phyloP scores from a whole-genome alignment of 108 stramenopile species.

The Pseudonitzschia delicatissima region DNA sequence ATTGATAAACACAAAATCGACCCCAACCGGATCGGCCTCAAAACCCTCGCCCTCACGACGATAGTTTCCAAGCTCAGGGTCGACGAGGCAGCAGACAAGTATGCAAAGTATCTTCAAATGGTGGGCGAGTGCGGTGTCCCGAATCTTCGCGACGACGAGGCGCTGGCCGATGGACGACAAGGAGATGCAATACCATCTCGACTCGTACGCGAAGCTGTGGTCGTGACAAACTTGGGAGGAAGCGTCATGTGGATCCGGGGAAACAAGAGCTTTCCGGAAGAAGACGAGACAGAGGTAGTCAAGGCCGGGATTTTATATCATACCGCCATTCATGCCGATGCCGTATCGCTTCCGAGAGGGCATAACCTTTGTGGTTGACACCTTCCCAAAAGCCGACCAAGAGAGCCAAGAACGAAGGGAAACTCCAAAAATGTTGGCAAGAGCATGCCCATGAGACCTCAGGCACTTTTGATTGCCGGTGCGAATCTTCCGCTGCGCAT shows the following conservation, averaged over 20 bases:
- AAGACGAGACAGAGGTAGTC: constrained; percentile 7
- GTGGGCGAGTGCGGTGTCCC: background rate
- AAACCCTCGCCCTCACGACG: constrained; percentile 22
- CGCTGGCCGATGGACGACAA: background rate
- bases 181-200: constrained; percentile 7
- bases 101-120: constrained; percentile 9
- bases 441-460: constrained; percentile 34
- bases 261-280: background rate
- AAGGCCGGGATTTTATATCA: constrained; percentile 24
- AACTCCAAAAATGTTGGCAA: constrained; percentile 31
- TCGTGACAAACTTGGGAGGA: background rate
- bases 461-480: constrained; percentile 32
- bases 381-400: background rate
- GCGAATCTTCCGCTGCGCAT: constrained; percentile 16
- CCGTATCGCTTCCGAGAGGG: constrained; percentile 24
- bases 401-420: constrained; percentile 30
- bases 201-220: too few species aligned
- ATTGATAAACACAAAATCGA: constrained; percentile 13
- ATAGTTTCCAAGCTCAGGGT: constrained; percentile 30
- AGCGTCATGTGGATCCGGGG: constrained; percentile 34
- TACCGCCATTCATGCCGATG: constrained; percentile 36
- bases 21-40: constrained; percentile 1
- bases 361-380: constrained; percentile 38
- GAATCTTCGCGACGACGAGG: constrained; percentile 10
- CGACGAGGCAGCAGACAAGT: constrained; percentile 31